A percentile compares a stretch with the other conserved stretches of the same genome.
These are phyloP conservation scores for Hypoxylon sp. DNA, from an alignment of 2,329 filamentous ascomycete species.

Conservation along the genomic window DNA sequence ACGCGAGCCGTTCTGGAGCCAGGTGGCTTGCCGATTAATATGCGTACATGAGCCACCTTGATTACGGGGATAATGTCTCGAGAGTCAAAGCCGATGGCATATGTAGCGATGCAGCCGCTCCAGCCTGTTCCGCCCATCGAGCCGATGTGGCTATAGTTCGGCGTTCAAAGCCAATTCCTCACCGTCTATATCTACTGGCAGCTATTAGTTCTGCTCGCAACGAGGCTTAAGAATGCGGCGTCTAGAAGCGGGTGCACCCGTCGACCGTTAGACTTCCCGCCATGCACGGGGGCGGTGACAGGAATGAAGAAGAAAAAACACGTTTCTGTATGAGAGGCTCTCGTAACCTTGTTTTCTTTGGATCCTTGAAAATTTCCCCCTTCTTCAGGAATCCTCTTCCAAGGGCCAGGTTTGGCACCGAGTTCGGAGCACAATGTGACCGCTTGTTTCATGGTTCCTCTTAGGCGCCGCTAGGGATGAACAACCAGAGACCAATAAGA, in stretches of 20 bases:
- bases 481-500: conserved; percentile 14
- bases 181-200: background rate
- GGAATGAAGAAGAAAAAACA: background rate
- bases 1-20: background rate
- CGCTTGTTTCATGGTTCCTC: conserved; percentile 11
- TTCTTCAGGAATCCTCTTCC: background rate
- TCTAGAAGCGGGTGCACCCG: conserved; percentile 25
- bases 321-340: background rate
- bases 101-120: background rate
- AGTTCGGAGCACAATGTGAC: conserved; percentile 15
- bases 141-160: background rate
- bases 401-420: background rate
- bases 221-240: conserved; percentile 10
- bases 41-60: background rate
- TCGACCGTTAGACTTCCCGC: conserved; percentile 24
- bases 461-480: background rate
- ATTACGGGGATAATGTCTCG: background rate
- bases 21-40: background rate
- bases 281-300: background rate
- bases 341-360: conserved; percentile 6
- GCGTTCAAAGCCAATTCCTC: background rate
- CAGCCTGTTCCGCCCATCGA: background rate
- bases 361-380: background rate
- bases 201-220: background rate
- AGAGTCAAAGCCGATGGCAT: background rate